phyloP scores from a whole-genome alignment of 306 rosid genomes.

The Lathyrus tuberosus region DNA sequence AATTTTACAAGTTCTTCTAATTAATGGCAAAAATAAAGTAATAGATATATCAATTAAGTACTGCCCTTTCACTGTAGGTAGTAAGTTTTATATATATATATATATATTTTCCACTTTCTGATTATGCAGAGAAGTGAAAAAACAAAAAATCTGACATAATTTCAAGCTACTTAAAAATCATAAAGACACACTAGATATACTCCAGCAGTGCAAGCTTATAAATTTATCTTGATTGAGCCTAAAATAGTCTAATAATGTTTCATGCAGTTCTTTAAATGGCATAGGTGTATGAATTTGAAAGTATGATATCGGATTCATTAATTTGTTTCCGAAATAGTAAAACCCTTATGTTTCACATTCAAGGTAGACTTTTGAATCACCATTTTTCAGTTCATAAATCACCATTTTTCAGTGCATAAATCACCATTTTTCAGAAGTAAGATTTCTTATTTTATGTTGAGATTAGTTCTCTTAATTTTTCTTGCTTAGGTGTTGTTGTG shows the following conservation, averaged over 20 bases:
- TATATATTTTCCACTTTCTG: not conserved
- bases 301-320: slow-evolving; percentile 9
- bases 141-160: not conserved
- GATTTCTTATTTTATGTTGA: slow-evolving; percentile 8
- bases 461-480: slow-evolving; percentile 18
- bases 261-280: slow-evolving; percentile 9
- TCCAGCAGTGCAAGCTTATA: slow-evolving; percentile 18
- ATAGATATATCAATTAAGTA: slow-evolving; percentile 8
- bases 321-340: not conserved
- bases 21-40: not conserved
- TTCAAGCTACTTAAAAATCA: slow-evolving; percentile 15
- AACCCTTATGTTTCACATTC: slow-evolving; percentile 23
- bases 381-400: slow-evolving; percentile 5
- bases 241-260: slow-evolving; percentile 14
- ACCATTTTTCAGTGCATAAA: not conserved
- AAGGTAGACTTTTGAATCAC: slow-evolving; percentile 10
- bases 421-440: slow-evolving; percentile 11
- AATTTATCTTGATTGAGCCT: slow-evolving; percentile 16
- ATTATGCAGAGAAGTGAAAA: slow-evolving; percentile 8
- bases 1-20: slow-evolving; percentile 21
- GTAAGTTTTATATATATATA: no score
- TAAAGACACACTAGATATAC: not conserved
- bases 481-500: slow-evolving; percentile 4
- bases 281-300: slow-evolving; percentile 1
- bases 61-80: not conserved